phyloP scores from a whole-genome alignment of 106 monocot genomes.

The Posidonia australis region DNA sequence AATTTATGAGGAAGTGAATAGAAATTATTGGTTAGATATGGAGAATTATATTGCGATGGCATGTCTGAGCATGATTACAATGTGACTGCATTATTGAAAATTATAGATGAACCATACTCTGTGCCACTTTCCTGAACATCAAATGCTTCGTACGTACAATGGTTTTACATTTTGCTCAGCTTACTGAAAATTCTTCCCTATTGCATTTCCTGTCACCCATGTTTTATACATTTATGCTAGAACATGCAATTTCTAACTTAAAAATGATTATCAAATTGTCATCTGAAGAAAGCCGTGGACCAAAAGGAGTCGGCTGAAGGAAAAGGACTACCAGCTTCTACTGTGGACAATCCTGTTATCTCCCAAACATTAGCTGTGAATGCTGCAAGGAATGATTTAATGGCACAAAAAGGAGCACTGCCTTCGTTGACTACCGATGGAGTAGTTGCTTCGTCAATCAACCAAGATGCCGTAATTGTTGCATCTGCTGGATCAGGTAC shows the following conservation, averaged over 20 bases:
- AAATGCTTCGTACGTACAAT: too few relatives aligned
- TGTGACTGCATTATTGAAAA: too few relatives aligned
- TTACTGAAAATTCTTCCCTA: too few relatives aligned
- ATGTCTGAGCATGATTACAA: too few relatives aligned
- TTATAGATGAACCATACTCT: too few relatives aligned
- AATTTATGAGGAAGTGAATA: too few relatives aligned
- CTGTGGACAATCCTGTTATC: constrained; percentile 47
- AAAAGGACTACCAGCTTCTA: constrained; percentile 22
- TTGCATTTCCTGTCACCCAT: not conserved
- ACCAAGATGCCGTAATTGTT: not conserved
- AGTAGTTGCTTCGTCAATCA: not conserved
- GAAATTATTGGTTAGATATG: too few relatives aligned
- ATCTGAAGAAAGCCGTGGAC: constrained; percentile 32
- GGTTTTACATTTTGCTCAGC: too few relatives aligned
- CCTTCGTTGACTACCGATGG: not conserved
- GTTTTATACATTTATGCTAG: not conserved
- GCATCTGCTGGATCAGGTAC: constrained; percentile 18
- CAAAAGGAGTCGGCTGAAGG: constrained; percentile 22
- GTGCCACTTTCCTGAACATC: too few relatives aligned
- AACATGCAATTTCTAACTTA: not conserved
- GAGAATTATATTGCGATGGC: too few relatives aligned
- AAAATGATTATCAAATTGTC: not conserved
- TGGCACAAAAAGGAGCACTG: not conserved
- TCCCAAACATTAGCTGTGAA: constrained; percentile 7
- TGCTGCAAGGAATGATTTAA: constrained; percentile 13